phyloP scores from a whole-genome alignment of 441 rosid genomes.

The Bruguiera hainesii region DNA sequence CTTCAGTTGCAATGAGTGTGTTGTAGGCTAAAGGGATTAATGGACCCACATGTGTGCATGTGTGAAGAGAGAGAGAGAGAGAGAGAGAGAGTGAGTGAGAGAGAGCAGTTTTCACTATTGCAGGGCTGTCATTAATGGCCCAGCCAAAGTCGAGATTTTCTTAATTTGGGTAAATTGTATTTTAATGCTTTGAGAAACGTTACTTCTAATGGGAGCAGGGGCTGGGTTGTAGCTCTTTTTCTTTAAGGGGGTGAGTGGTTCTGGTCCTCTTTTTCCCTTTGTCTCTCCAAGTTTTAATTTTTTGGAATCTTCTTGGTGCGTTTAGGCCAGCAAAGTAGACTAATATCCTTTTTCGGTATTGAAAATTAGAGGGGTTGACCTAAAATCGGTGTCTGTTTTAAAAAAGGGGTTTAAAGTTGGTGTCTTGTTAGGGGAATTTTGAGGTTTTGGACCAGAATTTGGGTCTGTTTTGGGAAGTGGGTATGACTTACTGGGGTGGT shows the following conservation, averaged over 20 bases:
- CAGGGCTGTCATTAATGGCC: constrained; percentile 30
- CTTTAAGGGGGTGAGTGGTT: constrained; percentile 30
- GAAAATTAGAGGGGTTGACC: constrained; percentile 37
- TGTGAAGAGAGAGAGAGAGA: constrained; percentile 14
- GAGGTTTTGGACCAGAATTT: constrained; percentile 14
- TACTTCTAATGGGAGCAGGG: constrained; percentile 15
- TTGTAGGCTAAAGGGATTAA: constrained; percentile 50
- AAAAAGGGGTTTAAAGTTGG: constrained; percentile 1
- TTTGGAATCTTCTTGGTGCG: constrained; percentile 45
- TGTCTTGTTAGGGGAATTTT: constrained; percentile 21
- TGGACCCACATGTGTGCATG: constrained; percentile 54
- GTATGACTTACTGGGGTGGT: constrained; percentile 20
- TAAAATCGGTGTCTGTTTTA: constrained; percentile 22
- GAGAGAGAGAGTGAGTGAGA: neutral
- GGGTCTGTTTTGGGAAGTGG: constrained; percentile 24
- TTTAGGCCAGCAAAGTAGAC: constrained; percentile 22
- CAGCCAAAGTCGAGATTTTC: constrained; percentile 26
- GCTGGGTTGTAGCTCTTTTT: constrained; percentile 22
- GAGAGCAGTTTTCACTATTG: neutral
- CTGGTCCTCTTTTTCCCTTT: constrained; percentile 21
- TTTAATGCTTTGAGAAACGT: constrained; percentile 25
- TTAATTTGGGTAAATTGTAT: constrained; percentile 22
- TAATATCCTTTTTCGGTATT: constrained; percentile 5
- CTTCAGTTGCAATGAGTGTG: constrained; percentile 58
- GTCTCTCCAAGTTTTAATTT: constrained; percentile 20